phyloP scores from a whole-genome alignment of 805 yeast genomes.

The Kluyveromyces starmeri region DNA sequence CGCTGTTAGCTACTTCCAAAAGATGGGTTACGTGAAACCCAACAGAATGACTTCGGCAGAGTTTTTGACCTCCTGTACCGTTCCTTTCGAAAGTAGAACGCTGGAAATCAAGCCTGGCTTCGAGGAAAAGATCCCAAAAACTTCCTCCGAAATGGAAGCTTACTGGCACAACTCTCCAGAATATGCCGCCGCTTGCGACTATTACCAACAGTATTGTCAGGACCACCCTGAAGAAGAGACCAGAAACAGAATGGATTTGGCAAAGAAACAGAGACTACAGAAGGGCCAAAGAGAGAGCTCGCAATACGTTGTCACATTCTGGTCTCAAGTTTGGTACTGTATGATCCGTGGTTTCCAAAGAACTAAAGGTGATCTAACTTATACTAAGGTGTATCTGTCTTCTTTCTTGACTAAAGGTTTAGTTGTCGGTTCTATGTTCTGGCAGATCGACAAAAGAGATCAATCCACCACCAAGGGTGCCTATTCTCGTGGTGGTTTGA shows the following conservation, averaged over 20 bases:
- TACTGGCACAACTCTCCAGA: conserved; percentile 53
- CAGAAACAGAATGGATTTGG: conserved; percentile 32
- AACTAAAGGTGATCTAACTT: conserved; percentile 47
- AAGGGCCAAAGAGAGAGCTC: conserved; percentile 33
- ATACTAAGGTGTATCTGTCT: conserved; percentile 40
- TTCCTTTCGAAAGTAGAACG: conserved; percentile 52
- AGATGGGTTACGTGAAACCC: conserved; percentile 56
- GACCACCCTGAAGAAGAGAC: conserved; percentile 36
- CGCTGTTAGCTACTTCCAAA: conserved; percentile 46
- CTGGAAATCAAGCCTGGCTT: conserved; percentile 36
- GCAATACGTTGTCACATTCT: conserved; percentile 36
- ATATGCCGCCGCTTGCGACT: conserved; percentile 31
- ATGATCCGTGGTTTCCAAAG: conserved; percentile 46
- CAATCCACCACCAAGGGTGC: conserved; percentile 44
- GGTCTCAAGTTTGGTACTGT: conserved; percentile 43
- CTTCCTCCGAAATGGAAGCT: conserved; percentile 49
- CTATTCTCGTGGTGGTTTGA: conserved; percentile 53
- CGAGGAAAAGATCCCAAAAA: conserved; percentile 43
- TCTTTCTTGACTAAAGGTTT: conserved; percentile 51
- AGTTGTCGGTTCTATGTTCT: conserved; percentile 53
- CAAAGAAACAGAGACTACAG: conserved; percentile 36
- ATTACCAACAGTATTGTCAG: conserved; percentile 34
- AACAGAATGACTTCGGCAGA: conserved; percentile 62
- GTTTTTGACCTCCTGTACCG: conserved; percentile 54
- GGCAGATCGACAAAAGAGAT: conserved; percentile 32